phyloP scores from a whole-genome alignment of 1,284 basidiomycete genomes.

The Clitocybe nebularis region DNA sequence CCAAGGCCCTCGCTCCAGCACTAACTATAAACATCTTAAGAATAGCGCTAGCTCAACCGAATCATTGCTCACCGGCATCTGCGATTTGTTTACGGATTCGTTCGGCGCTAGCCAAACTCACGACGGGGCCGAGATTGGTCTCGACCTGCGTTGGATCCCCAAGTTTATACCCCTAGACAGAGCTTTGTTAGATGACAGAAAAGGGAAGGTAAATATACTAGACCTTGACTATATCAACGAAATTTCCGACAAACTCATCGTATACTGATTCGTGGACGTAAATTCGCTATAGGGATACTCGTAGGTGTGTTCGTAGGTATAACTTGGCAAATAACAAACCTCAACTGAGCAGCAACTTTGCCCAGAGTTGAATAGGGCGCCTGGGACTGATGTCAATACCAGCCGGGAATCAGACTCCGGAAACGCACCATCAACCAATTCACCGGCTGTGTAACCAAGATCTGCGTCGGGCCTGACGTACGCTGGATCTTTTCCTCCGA shows the following conservation, averaged over 20 bases:
- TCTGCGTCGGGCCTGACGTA: slow-evolving; percentile 89
- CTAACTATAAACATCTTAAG: slow-evolving; percentile 43
- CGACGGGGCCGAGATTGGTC: slow-evolving; percentile 87
- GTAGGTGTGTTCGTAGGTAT: neutral
- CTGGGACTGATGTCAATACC: slow-evolving; percentile 30
- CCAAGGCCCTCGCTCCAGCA: slow-evolving; percentile 73
- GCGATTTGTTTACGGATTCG: slow-evolving; percentile 82
- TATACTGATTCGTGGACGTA: slow-evolving; percentile 88
- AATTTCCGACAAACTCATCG: slow-evolving; percentile 77
- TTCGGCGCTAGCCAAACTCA: slow-evolving; percentile 80
- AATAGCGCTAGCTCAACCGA: neutral
- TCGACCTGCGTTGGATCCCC: slow-evolving; percentile 77
- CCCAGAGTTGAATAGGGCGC: slow-evolving; percentile 93
- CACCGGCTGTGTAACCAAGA: slow-evolving; percentile 75
- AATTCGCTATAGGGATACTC: slow-evolving; percentile 62
- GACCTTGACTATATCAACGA: slow-evolving; percentile 55
- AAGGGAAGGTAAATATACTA: slow-evolving; percentile 6
- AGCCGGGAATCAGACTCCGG: neutral
- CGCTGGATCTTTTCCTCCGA: slow-evolving; percentile 95
- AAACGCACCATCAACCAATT: slow-evolving; percentile 88
- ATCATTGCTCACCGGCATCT: slow-evolving; percentile 62
- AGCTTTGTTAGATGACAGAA: neutral
- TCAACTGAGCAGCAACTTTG: slow-evolving; percentile 89
- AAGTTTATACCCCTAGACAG: slow-evolving; percentile 65
- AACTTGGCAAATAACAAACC: slow-evolving; percentile 31